These are phyloP conservation scores for Comarum palustre DNA, from an alignment of 306 rosid genomes.

Conservation along the genomic window DNA sequence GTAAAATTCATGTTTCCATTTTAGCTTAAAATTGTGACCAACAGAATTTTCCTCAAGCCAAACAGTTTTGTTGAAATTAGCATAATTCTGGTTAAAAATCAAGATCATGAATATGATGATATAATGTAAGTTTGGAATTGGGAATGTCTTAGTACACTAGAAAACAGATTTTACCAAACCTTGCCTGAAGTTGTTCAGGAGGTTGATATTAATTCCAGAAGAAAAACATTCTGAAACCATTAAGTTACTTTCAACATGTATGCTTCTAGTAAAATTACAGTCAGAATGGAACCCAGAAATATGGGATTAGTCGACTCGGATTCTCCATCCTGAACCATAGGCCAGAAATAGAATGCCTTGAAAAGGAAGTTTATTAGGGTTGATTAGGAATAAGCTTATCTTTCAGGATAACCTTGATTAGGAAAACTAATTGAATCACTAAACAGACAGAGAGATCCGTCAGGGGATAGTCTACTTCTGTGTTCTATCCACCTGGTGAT, in stretches of 20 bases:
- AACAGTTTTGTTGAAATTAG: neutral
- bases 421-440: neutral
- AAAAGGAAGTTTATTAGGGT: neutral
- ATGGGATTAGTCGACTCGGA: neutral
- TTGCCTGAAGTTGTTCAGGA: neutral
- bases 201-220: neutral
- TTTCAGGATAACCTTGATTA: neutral
- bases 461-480: neutral
- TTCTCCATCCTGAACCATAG: neutral
- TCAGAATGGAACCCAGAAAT: neutral
- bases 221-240: neutral
- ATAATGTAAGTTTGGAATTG: neutral
- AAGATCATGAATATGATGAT: neutral
- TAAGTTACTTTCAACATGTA: neutral
- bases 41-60: neutral
- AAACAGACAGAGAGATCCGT: neutral
- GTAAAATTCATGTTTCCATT: neutral
- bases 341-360: neutral
- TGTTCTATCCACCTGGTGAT: slow-evolving; percentile 4
- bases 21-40: neutral
- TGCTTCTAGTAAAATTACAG: neutral
- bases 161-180: neutral
- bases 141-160: neutral
- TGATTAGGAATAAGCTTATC: neutral
- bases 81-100: neutral